Base-by-base conservation (phyloP, 164 flowering plant genomes). In the Buxus sempervirens region DNA sequence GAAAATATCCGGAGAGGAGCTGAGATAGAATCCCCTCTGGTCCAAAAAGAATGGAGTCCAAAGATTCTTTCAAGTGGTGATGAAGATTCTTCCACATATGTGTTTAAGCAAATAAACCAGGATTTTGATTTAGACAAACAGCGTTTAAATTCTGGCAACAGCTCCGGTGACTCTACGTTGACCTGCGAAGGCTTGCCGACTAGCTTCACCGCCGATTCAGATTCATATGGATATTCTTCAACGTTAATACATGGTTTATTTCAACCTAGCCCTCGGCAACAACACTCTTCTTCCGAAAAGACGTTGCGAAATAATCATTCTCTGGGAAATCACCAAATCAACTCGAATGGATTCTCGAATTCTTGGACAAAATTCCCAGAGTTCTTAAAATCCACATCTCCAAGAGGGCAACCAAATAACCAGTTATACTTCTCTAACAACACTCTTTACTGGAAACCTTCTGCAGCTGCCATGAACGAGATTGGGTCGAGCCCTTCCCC, bases 351-450 rank as follows among this genome's bases (percentile, higher is more conserved):
- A 16, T 18, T 78, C 0, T 60, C 75, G 51, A 65, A 81, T 54
- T 64, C 85, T 45, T 81, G 82, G 84, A 67, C 83, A 24, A 86
- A 84, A 68, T 73, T 81, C 54, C 82, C 90, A 70, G 89, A 80
- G 51, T 89, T 88, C 45, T 58, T 80, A 23, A 77, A 84, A 66
- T 55, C 67, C 32, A 76, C 87, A 1, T 82, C 93, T 9, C 88
- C 84, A 0, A 82, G 75, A 65, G 87, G 73, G 25, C 77, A 73
- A 23, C 60, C 79, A 3, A 63, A 69, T 9, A 76, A 66, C 68
- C 93, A 83, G 41, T 66, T 91, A 60, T 88, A 89, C 66, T 90
- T 91, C 82, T 81, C 89, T 19, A 91, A 89, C 75, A 83, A 82
- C 69, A 75, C 90, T 18, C 83, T 81, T 0, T 89, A 78, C 55